phyloP scores from a whole-genome alignment of 305 asterid genomes.

The Fraxinus platypoda region DNA sequence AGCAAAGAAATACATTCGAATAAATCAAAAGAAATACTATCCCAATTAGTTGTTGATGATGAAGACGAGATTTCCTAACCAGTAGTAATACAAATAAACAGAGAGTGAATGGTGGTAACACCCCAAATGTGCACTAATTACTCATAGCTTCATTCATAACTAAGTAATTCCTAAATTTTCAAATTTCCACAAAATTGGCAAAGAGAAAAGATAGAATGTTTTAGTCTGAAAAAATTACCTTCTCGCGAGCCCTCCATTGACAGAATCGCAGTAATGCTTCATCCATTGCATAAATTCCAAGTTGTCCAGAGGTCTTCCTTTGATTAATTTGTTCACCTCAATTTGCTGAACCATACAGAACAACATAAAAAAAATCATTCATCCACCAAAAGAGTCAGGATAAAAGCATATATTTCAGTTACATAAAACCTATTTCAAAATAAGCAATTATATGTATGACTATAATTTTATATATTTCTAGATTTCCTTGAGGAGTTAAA shows the following conservation, averaged over 20 bases:
- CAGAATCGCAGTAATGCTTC: conserved; percentile 78
- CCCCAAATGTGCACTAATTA: background rate
- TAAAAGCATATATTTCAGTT: background rate
- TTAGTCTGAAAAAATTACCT: conserved; percentile 33
- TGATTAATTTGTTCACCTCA: conserved; percentile 83
- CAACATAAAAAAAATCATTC: background rate
- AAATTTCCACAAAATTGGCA: conserved; percentile 5
- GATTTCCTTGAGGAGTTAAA: background rate
- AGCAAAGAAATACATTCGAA: background rate
- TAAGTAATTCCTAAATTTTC: background rate
- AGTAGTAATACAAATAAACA: background rate
- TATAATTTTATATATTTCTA: background rate
- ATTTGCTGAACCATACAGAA: conserved; percentile 48
- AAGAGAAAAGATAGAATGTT: conserved; percentile 7
- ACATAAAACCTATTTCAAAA: conserved; percentile 4
- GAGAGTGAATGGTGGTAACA: background rate
- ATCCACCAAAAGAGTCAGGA: background rate
- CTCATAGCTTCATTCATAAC: background rate
- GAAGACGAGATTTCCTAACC: background rate
- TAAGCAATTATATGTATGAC: background rate
- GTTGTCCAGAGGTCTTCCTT: conserved; percentile 89
- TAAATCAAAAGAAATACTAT: background rate
- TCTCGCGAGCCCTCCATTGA: conserved; percentile 50
- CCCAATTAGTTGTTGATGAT: background rate
- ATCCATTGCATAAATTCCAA: conserved; percentile 96